Conservation (phyloP, 805 yeast species). For the Suhomyces xylopsoci region DNA sequence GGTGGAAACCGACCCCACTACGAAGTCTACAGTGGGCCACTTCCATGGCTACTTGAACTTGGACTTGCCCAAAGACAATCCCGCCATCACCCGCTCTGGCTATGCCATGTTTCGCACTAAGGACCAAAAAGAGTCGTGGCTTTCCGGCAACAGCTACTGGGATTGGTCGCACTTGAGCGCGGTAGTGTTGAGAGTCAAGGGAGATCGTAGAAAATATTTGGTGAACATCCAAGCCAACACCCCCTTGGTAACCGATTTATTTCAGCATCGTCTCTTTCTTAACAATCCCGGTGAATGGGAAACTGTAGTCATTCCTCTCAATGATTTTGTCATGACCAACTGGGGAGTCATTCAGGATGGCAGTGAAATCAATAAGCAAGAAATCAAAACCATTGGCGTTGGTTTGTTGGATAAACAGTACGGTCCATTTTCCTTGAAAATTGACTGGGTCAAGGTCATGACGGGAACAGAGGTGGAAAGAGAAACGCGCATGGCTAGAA, state of each 20-base stretch:
- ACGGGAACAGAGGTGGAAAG: constrained; percentile 51
- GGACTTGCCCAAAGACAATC: constrained; percentile 61
- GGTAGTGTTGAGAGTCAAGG: constrained; percentile 66
- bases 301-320: constrained; percentile 71
- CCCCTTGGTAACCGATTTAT: constrained; percentile 72
- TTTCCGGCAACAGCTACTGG: constrained; percentile 53
- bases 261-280: constrained; percentile 75
- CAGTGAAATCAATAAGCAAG: constrained; percentile 56
- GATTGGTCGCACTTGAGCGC: constrained; percentile 66
- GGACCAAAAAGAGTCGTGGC: constrained; percentile 54
- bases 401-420: constrained; percentile 75
- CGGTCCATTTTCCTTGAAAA: constrained; percentile 68
- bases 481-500: constrained; percentile 36
- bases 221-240: constrained; percentile 81
- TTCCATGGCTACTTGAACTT: constrained; percentile 62
- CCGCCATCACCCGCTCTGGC: constrained; percentile 66
- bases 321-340: constrained; percentile 78
- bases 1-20: constrained; percentile 23
- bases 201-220: constrained; percentile 69
- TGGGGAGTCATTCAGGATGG: constrained; percentile 62
- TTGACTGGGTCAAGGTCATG: constrained; percentile 72
- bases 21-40: constrained; percentile 27
- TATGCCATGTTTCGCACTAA: constrained; percentile 82
- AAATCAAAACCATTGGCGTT: constrained; percentile 70
- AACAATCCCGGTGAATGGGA: constrained; percentile 79